Evolutionary conservation across 305 asterid species (phyloP), one percentile per base, ranked within the genome.

Genomic region (Rubia tinctorum): DNA sequence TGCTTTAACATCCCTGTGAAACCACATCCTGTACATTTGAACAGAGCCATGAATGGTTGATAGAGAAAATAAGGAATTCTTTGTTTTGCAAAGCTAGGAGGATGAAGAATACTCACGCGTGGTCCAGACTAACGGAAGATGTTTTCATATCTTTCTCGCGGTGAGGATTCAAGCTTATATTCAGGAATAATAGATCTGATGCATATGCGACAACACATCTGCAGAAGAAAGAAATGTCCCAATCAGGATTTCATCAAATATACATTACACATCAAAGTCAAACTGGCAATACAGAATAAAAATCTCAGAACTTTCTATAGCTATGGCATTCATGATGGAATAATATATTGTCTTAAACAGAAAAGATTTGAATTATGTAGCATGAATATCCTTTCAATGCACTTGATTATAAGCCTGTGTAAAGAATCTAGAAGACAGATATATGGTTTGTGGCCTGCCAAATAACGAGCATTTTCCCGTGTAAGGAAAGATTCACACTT

Each of bases 161-260:
- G 78, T 95, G 98, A 76, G 98, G 99, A 82, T 95, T 89, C 80
- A 91, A 25, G 79, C 97, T 85, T 71, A 92, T 87, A 64, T 81
- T 78, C 53, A 88, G 87, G 79, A 95, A 92, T 34, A 92, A 77
- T 59, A 92, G 91, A 85, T 95, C 98, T 12, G 97, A 92, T 81
- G 98, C 85, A 87, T 86, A 95, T 64, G 96, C 98, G 55, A 75
- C 96, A 44, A 95, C 97, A 79, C 98, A 95, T 80, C 99, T 95
- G 91, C 81, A 66, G 20, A 73, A 68, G 67, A 76, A 72, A 69
- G 22, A 39, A 71, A 56, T 22, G 20, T 20, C 27, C 64, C 68
- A 74, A 42, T n/a, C 45, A 53, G 40, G 12, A 68, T 6, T 25
- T 18, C 49, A 69, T 65, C 11, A 69, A 42, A 73, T 47, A 69